Evolutionary conservation across 176 grass and related monocot genomes (phyloP).

Genomic region (Tillandsia leiboldiana): DNA sequence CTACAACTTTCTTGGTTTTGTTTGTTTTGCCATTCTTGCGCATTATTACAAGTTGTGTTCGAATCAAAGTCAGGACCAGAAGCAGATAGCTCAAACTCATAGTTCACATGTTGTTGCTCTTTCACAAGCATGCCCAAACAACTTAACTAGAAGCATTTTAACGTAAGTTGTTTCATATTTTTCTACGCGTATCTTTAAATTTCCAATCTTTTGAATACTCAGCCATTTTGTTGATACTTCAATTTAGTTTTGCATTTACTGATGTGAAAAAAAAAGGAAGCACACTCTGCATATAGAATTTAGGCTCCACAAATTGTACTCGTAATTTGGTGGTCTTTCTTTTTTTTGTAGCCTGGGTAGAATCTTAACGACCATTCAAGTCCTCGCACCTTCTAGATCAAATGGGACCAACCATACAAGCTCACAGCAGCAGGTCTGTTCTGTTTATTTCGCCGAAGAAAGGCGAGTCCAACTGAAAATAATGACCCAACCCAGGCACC

Average conservation of each 20-base stretch:
- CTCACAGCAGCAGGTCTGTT: slow-evolving; percentile 60
- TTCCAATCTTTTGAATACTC: too few species aligned
- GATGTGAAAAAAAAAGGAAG: too few species aligned
- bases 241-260: background rate
- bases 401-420: slow-evolving; percentile 58
- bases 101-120: slow-evolving; percentile 69
- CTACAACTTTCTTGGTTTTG: slow-evolving; percentile 8
- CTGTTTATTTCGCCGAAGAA: slow-evolving; percentile 55
- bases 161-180: slow-evolving; percentile 46
- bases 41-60: slow-evolving; percentile 16
- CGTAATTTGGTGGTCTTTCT: slow-evolving; percentile 1
- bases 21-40: slow-evolving; percentile 9
- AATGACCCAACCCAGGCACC: slow-evolving; percentile 42
- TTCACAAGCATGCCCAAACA: slow-evolving; percentile 64
- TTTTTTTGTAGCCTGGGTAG: slow-evolving; percentile 62
- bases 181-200: too few species aligned
- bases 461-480: slow-evolving; percentile 47
- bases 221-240: too few species aligned
- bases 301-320: background rate
- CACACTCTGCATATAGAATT: too few species aligned
- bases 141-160: slow-evolving; percentile 47
- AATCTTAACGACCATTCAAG: slow-evolving; percentile 66
- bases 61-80: slow-evolving; percentile 44
- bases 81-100: slow-evolving; percentile 51
- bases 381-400: slow-evolving; percentile 38